Conservation (phyloP, 1,139 yeast species). For the Kodamaea sp. region DNA sequence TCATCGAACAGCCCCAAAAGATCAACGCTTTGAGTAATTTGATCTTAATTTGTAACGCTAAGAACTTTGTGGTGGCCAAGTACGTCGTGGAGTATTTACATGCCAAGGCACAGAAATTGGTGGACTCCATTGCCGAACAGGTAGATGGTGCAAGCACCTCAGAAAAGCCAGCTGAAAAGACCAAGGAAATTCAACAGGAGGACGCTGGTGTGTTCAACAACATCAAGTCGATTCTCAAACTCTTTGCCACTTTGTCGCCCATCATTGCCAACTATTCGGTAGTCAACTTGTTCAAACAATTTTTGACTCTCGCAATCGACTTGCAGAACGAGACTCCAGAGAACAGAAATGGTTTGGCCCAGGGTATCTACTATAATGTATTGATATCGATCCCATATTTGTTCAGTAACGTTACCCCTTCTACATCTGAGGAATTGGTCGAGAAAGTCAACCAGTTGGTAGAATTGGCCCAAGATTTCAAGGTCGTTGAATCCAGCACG, state of each 20-base stretch:
- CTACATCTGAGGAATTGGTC: conserved; percentile 30
- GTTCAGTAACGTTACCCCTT: conserved; percentile 41
- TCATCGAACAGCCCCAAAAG: conserved; percentile 90
- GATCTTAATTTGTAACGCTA: conserved; percentile 66
- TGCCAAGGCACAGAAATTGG: conserved; percentile 55
- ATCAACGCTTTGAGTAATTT: conserved; percentile 70
- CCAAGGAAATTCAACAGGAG: conserved; percentile 14
- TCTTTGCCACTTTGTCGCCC: conserved; percentile 66
- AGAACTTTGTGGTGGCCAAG: conserved; percentile 68
- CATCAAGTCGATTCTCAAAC: conserved; percentile 69
- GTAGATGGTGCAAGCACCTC: background rate
- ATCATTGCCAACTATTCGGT: conserved; percentile 57
- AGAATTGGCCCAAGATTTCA: conserved; percentile 43
- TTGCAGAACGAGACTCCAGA: conserved; percentile 44
- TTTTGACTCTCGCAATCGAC: conserved; percentile 58
- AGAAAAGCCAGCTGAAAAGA: conserved; percentile 1
- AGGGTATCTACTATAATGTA: conserved; percentile 65
- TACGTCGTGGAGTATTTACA: conserved; percentile 71
- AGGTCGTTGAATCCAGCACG: conserved; percentile 23
- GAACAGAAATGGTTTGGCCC: conserved; percentile 60
- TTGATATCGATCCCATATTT: conserved; percentile 72
- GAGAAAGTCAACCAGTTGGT: conserved; percentile 46
- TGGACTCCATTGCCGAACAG: conserved; percentile 29
- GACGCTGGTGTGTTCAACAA: conserved; percentile 73
- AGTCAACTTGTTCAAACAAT: conserved; percentile 50